Conservation (phyloP, 768 basidiomycete species). For the Austroboletus eburneus region DNA sequence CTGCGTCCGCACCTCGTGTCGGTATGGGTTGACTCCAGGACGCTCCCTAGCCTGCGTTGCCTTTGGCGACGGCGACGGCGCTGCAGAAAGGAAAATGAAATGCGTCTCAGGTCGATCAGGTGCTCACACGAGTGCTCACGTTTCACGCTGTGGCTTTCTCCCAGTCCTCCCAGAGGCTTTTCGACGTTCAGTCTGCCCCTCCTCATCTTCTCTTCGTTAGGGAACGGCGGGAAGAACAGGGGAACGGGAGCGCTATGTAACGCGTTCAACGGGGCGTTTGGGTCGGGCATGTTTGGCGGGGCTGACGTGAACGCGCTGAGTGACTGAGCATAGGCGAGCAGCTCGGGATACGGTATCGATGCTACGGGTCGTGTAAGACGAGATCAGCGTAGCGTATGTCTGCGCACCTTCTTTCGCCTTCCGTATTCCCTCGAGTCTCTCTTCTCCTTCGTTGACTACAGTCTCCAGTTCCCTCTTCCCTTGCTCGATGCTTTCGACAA, state of each 20-base stretch:
- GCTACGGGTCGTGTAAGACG: slow-evolving; percentile 37
- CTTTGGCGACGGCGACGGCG: slow-evolving; percentile 60
- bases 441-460: slow-evolving; percentile 72
- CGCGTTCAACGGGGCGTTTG: slow-evolving; percentile 41
- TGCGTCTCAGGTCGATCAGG: slow-evolving; percentile 4
- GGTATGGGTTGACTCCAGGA: slow-evolving; percentile 62
- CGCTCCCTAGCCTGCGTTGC: slow-evolving; percentile 42
- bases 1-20: slow-evolving; percentile 62
- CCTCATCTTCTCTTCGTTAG: slow-evolving; percentile 90
- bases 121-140: slow-evolving; percentile 39
- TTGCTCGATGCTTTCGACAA: slow-evolving; percentile 59
- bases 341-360: slow-evolving; percentile 76
- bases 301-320: slow-evolving; percentile 85
- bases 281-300: slow-evolving; percentile 83
- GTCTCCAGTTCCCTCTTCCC: slow-evolving; percentile 68
- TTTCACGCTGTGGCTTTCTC: slow-evolving; percentile 79
- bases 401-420: slow-evolving; percentile 64
- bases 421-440: slow-evolving; percentile 63
- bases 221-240: slow-evolving; percentile 86
- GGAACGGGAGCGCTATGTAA: slow-evolving; percentile 68
- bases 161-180: slow-evolving; percentile 70
- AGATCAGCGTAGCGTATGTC: not conserved
- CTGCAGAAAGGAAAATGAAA: too few species aligned
- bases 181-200: slow-evolving; percentile 76
- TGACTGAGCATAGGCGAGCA: slow-evolving; percentile 81